Conservation (phyloP, 495 filamentous ascomycete species). For the Arthonia radiata region DNA sequence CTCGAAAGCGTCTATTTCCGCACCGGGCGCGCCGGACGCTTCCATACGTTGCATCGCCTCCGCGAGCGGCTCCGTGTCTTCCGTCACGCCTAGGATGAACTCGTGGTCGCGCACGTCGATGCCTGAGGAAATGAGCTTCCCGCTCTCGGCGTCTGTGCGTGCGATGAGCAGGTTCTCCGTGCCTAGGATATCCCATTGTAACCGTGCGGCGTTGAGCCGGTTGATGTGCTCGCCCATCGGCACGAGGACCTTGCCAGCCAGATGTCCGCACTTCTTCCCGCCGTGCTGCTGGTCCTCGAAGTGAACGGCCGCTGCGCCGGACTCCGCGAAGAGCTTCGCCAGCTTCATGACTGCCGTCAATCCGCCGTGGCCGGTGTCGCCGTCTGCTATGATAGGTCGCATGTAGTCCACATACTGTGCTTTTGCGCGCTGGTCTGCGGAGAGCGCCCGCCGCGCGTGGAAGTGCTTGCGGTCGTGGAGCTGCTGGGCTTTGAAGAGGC, state of each 20-base stretch:
- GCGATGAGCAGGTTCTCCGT: constrained; percentile 83
- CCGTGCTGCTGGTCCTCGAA: constrained; percentile 96
- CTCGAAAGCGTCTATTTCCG: constrained; percentile 67
- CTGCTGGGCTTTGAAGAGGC: constrained; percentile 84
- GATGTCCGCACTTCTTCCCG: constrained; percentile 94
- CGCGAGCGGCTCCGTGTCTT: constrained; percentile 50
- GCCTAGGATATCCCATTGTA: constrained; percentile 97
- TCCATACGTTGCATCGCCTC: constrained; percentile 88
- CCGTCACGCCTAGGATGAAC: constrained; percentile 69
- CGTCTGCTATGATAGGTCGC: constrained; percentile 89
- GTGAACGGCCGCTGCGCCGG: constrained; percentile 86
- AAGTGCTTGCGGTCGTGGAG: constrained; percentile 92
- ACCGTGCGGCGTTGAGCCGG: constrained; percentile 67
- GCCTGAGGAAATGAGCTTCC: constrained; percentile 65
- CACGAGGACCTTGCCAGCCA: constrained; percentile 89
- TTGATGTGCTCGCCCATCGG: constrained; percentile 93
- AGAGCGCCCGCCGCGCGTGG: constrained; percentile 59
- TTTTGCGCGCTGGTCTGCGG: constrained; percentile 36
- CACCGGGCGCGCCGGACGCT: constrained; percentile 40
- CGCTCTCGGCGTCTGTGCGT: constrained; percentile 83
- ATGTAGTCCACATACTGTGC: constrained; percentile 78
- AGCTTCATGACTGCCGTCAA: constrained; percentile 84
- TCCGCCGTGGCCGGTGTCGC: constrained; percentile 76
- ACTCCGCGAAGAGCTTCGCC: constrained; percentile 95
- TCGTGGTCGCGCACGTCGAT: constrained; percentile 90